Evolutionary conservation across 2,329 filamentous ascomycete genomes (phyloP).

Genomic region (Xylaria sp.): DNA sequence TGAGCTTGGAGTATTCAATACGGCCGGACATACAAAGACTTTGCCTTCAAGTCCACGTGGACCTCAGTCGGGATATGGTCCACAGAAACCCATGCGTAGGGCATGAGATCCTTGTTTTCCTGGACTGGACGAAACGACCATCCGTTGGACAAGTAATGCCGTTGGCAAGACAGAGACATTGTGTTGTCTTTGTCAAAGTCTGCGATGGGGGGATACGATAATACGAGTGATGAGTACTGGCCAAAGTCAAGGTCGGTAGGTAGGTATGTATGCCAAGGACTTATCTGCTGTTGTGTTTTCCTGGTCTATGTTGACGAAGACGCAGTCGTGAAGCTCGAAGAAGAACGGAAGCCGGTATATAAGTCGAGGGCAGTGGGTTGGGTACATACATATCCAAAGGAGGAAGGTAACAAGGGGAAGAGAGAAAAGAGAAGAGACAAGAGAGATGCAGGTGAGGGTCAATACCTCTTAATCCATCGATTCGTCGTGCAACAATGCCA

Average conservation of each 20-base stretch:
- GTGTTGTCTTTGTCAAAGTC: background rate
- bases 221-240: too few species aligned
- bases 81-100: slow-evolving; percentile 33
- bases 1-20: background rate
- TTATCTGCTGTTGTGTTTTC: background rate
- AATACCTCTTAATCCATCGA: background rate
- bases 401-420: too few species aligned
- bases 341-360: background rate
- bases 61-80: slow-evolving; percentile 34
- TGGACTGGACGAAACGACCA: slow-evolving; percentile 9
- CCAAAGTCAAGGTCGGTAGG: too few species aligned
- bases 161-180: slow-evolving; percentile 6
- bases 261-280: background rate
- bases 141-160: slow-evolving; percentile 7
- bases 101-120: slow-evolving; percentile 7
- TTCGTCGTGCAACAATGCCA: background rate
- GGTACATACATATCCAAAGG: too few species aligned
- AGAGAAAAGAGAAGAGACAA: too few species aligned
- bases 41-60: slow-evolving; percentile 36
- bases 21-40: slow-evolving; percentile 29
- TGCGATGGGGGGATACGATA: background rate
- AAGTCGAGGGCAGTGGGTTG: too few species aligned
- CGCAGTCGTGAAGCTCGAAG: background rate
- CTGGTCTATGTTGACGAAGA: background rate
- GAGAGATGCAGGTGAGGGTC: background rate